Percentiles rank a stretch among this genome's conserved stretches.
Evolutionary conservation across 2,329 filamentous ascomycete genomes (phyloP).

Genomic region (Tolypocladium cylindrosporum): DNA sequence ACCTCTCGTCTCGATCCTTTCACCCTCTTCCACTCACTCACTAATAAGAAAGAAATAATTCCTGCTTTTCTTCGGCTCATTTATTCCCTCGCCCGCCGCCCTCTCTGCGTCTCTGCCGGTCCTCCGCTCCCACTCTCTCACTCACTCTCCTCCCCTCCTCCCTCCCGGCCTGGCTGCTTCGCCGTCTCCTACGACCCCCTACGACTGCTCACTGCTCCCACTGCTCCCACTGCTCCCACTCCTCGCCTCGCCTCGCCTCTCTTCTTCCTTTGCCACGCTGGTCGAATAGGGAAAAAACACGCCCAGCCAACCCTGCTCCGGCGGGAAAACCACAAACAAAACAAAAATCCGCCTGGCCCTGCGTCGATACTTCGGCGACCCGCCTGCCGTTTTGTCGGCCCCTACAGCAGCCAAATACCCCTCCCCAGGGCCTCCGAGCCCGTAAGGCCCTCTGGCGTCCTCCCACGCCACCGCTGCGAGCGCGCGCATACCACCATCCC

Average conservation of each 20-base stretch:
- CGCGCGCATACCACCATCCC: conserved; percentile 1
- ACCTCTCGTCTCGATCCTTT: neutral
- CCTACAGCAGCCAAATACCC: neutral
- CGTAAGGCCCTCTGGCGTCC: neutral
- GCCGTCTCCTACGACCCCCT: neutral
- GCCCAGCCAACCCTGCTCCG: neutral
- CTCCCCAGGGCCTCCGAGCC: neutral
- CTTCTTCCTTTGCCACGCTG: neutral
- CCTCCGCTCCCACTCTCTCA: neutral
- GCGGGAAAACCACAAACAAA: neutral
- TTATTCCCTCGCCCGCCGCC: conserved; percentile 2
- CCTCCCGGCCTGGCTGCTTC: neutral
- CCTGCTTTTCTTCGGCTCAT: neutral
- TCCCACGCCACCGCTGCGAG: neutral
- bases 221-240: neutral
- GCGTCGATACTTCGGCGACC: neutral
- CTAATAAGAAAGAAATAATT: neutral
- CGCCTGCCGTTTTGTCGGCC: neutral
- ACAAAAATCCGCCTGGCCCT: neutral
- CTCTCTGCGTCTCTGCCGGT: neutral
- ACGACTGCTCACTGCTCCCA: too few relatives aligned
- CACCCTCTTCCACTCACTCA: neutral
- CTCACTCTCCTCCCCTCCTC: neutral
- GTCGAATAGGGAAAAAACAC: neutral
- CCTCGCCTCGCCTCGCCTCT: neutral